Conservation (phyloP, 768 basidiomycete genomes). For the Asterophora lycoperdoides region DNA sequence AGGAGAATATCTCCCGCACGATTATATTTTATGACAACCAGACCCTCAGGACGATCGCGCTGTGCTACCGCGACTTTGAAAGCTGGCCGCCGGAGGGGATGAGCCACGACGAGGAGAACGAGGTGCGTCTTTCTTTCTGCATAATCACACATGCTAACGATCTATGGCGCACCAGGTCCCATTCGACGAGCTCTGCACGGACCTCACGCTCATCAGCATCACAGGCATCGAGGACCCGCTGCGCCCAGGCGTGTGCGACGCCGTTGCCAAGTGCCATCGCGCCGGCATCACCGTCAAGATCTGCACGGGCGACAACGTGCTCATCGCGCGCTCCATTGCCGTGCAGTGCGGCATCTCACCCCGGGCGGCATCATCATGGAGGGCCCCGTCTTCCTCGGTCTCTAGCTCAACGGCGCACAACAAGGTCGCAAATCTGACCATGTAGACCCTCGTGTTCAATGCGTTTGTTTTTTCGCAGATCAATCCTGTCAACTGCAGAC, state of each 20-base stretch:
- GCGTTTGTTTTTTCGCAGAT: slow-evolving; percentile 98
- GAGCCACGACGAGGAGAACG: slow-evolving; percentile 38
- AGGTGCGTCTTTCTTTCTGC: slow-evolving; percentile 37
- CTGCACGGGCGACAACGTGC: slow-evolving; percentile 97
- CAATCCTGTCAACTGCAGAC: slow-evolving; percentile 89
- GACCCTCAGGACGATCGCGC: slow-evolving; percentile 87
- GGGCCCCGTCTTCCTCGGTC: slow-evolving; percentile 85
- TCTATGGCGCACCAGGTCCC: slow-evolving; percentile 47
- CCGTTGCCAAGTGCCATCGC: slow-evolving; percentile 79
- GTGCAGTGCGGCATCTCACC: slow-evolving; percentile 91
- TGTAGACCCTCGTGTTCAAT: slow-evolving; percentile 95
- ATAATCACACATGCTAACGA: slow-evolving; percentile 17
- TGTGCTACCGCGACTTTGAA: slow-evolving; percentile 87
- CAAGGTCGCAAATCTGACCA: slow-evolving; percentile 37
- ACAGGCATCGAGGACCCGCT: slow-evolving; percentile 97
- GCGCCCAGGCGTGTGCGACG: slow-evolving; percentile 82
- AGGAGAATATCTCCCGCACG: slow-evolving; percentile 84
- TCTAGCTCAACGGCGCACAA: slow-evolving; percentile 32
- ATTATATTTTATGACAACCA: slow-evolving; percentile 99
- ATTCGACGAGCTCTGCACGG: slow-evolving; percentile 61
- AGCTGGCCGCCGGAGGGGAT: slow-evolving; percentile 73
- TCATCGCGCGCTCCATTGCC: slow-evolving; percentile 95
- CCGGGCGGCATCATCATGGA: slow-evolving; percentile 97
- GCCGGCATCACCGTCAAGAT: slow-evolving; percentile 96
- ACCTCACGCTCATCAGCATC: slow-evolving; percentile 84